Evolutionary conservation across 2,329 filamentous ascomycete species (phyloP).

Genomic region (Colletotrichum simmondsii): DNA sequence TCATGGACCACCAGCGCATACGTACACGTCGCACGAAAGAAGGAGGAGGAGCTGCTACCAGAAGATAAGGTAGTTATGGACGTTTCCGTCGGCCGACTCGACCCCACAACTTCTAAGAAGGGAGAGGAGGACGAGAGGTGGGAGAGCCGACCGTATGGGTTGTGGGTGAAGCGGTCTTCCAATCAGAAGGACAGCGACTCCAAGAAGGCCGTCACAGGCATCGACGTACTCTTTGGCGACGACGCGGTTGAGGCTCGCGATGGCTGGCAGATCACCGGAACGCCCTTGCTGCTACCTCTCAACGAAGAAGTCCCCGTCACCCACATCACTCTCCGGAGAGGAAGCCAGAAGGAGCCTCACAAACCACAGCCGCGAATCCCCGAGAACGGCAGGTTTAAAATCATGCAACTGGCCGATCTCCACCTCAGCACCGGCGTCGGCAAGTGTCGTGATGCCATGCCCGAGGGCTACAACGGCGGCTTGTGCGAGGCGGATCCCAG

Average conservation of each 20-base stretch:
- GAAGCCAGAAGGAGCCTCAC: constrained; percentile 70
- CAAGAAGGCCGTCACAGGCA: constrained; percentile 77
- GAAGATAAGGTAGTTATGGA: constrained; percentile 85
- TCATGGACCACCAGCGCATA: constrained; percentile 83
- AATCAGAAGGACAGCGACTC: constrained; percentile 81
- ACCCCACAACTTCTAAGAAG: constrained; percentile 69
- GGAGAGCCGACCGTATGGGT: constrained; percentile 80
- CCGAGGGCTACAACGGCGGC: constrained; percentile 75
- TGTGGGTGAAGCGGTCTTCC: constrained; percentile 84
- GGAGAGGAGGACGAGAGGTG: constrained; percentile 72
- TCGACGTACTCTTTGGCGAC: constrained; percentile 89
- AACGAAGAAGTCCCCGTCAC: constrained; percentile 72
- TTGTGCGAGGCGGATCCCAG: constrained; percentile 92
- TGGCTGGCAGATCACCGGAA: constrained; percentile 84
- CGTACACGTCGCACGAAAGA: constrained; percentile 84
- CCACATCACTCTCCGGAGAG: constrained; percentile 82
- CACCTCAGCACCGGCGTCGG: constrained; percentile 93
- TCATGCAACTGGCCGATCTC: constrained; percentile 94
- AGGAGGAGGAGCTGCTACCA: constrained; percentile 81
- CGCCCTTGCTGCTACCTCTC: constrained; percentile 76
- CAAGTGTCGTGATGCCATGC: constrained; percentile 85
- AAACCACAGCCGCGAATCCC: constrained; percentile 82
- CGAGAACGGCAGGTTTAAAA: constrained; percentile 95
- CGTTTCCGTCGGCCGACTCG: constrained; percentile 77
- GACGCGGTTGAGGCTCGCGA: constrained; percentile 91